Evolutionary conservation across 2,329 filamentous ascomycete genomes (phyloP).

Genomic region (Dactylellina haptotyla): DNA sequence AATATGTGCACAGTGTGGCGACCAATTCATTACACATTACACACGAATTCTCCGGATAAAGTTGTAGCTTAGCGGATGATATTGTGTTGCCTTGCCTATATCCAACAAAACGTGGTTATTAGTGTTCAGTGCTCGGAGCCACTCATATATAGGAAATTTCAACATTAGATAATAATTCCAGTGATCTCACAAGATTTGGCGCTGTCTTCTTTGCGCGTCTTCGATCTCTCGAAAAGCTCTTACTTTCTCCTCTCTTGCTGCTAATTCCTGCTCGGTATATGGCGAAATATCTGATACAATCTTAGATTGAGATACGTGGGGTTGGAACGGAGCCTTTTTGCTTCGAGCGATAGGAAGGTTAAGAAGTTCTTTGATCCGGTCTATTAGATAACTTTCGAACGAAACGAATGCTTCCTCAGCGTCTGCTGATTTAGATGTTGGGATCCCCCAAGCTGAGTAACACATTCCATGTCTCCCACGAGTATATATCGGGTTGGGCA

Average conservation of each 20-base stretch:
- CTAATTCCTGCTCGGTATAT: not conserved
- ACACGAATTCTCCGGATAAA: constrained; percentile 5
- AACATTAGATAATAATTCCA: no score
- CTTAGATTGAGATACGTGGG: not conserved
- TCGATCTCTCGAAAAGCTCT: not conserved
- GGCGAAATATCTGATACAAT: not conserved
- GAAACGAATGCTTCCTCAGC: no score
- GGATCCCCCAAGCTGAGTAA: no score
- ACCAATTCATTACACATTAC: constrained; percentile 10
- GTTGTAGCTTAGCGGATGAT: not conserved
- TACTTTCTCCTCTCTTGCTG: not conserved
- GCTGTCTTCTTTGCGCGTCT: not conserved
- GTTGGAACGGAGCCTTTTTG: no score
- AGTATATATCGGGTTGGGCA: no score
- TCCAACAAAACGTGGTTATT: not conserved
- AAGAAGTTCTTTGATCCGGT: no score
- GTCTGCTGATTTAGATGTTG: no score
- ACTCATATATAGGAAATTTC: no score
- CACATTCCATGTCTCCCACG: no score
- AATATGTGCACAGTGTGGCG: constrained; percentile 31
- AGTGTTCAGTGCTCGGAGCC: no score
- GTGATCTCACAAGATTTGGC: not conserved
- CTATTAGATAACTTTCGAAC: no score
- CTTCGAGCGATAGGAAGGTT: no score
- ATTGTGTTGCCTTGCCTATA: not conserved